These are phyloP conservation scores for Boletus eberwhitei DNA, from an alignment of 768 basidiomycete genomes.

Conservation along the genomic window DNA sequence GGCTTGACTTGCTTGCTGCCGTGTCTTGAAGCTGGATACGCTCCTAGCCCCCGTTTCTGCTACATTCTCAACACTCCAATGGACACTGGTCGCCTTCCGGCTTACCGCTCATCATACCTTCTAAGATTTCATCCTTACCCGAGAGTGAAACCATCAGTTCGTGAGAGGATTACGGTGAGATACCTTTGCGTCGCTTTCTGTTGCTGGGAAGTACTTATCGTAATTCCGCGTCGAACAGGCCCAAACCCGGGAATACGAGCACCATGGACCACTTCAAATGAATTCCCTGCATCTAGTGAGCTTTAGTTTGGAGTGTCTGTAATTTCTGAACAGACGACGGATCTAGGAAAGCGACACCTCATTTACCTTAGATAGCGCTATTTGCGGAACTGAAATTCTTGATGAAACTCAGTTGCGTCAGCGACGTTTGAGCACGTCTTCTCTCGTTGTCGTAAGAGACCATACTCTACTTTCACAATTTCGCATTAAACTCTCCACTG, in stretches of 20 bases:
- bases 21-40: neutral
- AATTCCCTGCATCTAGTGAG: neutral
- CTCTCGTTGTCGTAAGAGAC: conserved; percentile 23
- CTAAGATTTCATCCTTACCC: conserved; percentile 31
- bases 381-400: conserved; percentile 1
- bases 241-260: neutral
- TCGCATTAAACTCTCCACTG: conserved; percentile 1
- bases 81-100: conserved; percentile 16
- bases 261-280: neutral
- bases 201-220: conserved; percentile 9
- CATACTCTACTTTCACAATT: neutral
- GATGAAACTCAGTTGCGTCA: conserved; percentile 1
- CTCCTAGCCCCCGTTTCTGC: neutral
- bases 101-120: conserved; percentile 30
- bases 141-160: conserved; percentile 18
- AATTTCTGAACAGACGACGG: neutral
- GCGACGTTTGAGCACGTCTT: conserved; percentile 17
- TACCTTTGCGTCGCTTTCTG: neutral
- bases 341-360: conserved; percentile 10
- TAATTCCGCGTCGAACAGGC: conserved; percentile 10
- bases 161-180: conserved; percentile 27
- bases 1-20: neutral
- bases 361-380: neutral
- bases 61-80: conserved; percentile 4
- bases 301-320: neutral